These are phyloP conservation scores for Podospora bellae-mahoneyi DNA, from an alignment of 495 filamentous ascomycete species.

Conservation along the genomic window DNA sequence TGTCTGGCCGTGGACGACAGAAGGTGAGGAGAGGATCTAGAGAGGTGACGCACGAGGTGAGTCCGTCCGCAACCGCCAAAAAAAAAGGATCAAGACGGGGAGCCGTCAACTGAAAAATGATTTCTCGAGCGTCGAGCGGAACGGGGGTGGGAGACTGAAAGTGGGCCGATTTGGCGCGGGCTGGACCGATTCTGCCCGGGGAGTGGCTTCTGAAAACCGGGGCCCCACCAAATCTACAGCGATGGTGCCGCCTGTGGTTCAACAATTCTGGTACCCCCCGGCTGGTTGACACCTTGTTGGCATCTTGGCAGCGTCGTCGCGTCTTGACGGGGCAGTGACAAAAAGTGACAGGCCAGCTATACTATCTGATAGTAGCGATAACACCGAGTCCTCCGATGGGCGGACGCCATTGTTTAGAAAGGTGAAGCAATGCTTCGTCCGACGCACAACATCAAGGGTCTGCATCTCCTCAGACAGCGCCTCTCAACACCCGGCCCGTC, in stretches of 20 bases:
- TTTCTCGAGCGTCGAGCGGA: not conserved
- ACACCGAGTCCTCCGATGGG: not conserved
- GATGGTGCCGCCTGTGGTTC: not conserved
- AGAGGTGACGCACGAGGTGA: not conserved
- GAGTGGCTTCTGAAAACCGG: conserved; percentile 3
- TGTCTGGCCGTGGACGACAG: not conserved
- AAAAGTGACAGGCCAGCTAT: not conserved
- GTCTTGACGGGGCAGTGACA: not conserved
- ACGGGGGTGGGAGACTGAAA: not conserved
- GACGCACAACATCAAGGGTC: not conserved
- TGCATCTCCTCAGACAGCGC: not conserved
- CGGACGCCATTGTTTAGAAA: not conserved
- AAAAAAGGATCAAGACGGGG: conserved; percentile 8
- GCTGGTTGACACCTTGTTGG: not conserved
- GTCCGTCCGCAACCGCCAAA: not conserved
- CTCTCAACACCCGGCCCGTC: conserved; percentile 1
- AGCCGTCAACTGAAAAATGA: conserved; percentile 11
- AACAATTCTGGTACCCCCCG: conserved; percentile 14
- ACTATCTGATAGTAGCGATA: not conserved
- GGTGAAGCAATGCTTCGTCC: not conserved
- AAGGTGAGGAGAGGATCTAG: not conserved
- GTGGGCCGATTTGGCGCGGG: conserved; percentile 28
- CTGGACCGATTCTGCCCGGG: conserved; percentile 20
- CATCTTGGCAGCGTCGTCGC: not conserved
- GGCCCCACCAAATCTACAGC: conserved; percentile 18